Evolutionary conservation across 208 protist species (phyloP), one percentile per base, ranked within the genome.

Genomic region (Naegleria fowleri): DNA sequence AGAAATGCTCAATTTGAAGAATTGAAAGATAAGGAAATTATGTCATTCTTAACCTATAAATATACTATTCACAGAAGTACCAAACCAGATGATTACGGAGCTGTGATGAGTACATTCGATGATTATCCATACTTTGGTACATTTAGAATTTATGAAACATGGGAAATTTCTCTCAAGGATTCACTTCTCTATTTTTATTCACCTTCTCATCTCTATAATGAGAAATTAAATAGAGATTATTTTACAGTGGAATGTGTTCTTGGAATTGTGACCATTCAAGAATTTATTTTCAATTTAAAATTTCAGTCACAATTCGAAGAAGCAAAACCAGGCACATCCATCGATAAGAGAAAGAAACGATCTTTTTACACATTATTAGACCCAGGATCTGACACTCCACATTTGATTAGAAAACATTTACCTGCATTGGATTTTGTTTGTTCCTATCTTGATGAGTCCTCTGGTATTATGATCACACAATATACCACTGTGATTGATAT

Each of bases 231-330:
- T 79, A 36, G 16, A 79, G 67, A 79, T 79, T 79, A 79, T 79
- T 36, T 79, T 33, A 36, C 67, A 36, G 29, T 79, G 9, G 67
- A 79, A 79, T 36, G 67, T 36, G 29, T 79, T 79, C 9, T 79
- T 19, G 67, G 67, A 79, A 79, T 79, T 29, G n/a, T 36, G 7
- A 79, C 25, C n/a, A 36, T 79, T 11, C 67, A 79, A 79, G 67
- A 79, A 13, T 79, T 79, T 79, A 79, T 33, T 36, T 79, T 79
- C n/a, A 19, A 79, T 36, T 79, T 79, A 9, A 79, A 79, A 79
- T 79, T 79, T 79, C 29, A 79, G n/a, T 79, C 67, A 33, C 67
- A 79, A 33, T 79, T 79, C 36, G 67, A 79, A 33, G 67, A 79
- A 6, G 22, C 22, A 29, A 67, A 67, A 29, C 55, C 55, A 67